These are phyloP conservation scores for Coprinopsis strossmayeri DNA, from an alignment of 768 basidiomycete genomes.

Conservation along the genomic window DNA sequence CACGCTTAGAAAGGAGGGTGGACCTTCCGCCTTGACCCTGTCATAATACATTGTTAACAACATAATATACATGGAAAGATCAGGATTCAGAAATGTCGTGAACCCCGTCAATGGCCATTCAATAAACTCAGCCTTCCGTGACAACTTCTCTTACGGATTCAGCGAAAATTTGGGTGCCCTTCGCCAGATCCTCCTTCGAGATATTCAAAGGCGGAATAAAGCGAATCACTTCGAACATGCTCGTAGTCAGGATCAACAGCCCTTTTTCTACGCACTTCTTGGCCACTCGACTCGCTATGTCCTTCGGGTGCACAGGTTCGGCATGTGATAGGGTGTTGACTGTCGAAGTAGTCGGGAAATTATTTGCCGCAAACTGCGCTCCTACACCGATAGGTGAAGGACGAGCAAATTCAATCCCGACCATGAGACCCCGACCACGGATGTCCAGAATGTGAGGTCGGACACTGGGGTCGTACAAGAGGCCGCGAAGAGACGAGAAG, in stretches of 20 bases:
- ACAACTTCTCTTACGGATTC: constrained; percentile 70
- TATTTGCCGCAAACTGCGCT: background rate
- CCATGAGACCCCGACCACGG: constrained; percentile 87
- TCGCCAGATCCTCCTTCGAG: constrained; percentile 63
- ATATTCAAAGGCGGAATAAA: constrained; percentile 94
- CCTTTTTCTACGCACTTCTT: constrained; percentile 82
- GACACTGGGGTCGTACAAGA: constrained; percentile 50
- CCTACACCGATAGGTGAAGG: constrained; percentile 49
- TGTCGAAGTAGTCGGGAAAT: background rate
- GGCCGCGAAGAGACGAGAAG: constrained; percentile 47
- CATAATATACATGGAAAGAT: too few species aligned
- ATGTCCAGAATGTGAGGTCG: constrained; percentile 70
- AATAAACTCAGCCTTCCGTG: constrained; percentile 27
- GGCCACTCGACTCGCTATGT: constrained; percentile 62
- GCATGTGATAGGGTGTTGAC: constrained; percentile 9
- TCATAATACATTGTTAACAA: too few species aligned
- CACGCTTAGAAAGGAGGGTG: too few species aligned
- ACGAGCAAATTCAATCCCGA: constrained; percentile 72
- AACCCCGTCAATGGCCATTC: too few species aligned
- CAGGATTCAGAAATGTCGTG: too few species aligned
- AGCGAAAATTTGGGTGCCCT: constrained; percentile 58
- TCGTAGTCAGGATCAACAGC: constrained; percentile 83
- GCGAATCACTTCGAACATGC: constrained; percentile 79
- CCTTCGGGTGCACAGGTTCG: constrained; percentile 9
- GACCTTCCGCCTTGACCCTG: too few species aligned